Evolutionary conservation across 1,139 yeast species (phyloP).

Genomic region (Yamadazyma sp.): DNA sequence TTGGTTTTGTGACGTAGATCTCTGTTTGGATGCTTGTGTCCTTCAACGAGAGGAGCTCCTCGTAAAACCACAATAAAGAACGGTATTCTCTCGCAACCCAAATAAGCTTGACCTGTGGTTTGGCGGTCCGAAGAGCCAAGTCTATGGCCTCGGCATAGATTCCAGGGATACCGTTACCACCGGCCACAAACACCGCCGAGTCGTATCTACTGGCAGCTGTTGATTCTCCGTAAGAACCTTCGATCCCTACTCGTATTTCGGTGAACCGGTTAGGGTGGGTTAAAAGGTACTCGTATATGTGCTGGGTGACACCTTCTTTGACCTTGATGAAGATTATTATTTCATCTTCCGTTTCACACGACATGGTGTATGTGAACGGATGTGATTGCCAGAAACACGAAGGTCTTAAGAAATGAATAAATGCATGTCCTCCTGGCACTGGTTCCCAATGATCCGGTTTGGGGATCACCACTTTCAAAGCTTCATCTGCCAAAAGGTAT

Average conservation of each 20-base stretch:
- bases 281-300: conserved; percentile 27
- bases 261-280: conserved; percentile 24
- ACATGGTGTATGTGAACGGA: conserved; percentile 54
- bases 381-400: conserved; percentile 70
- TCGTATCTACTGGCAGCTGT: conserved; percentile 36
- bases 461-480: conserved; percentile 42
- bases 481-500: conserved; percentile 45
- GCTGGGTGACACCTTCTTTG: conserved; percentile 39
- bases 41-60: conserved; percentile 42
- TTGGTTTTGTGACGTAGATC: conserved; percentile 47
- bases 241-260: conserved; percentile 36
- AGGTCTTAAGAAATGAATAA: conserved; percentile 52
- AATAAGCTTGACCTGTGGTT: conserved; percentile 33
- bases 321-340: conserved; percentile 37
- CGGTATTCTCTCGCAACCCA: conserved; percentile 54
- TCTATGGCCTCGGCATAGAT: conserved; percentile 38
- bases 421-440: conserved; percentile 62
- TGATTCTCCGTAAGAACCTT: conserved; percentile 49
- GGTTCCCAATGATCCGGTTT: conserved; percentile 39
- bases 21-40: conserved; percentile 30
- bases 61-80: conserved; percentile 49
- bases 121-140: conserved; percentile 18
- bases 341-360: conserved; percentile 28
- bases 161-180: conserved; percentile 53
- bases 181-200: conserved; percentile 40